These are phyloP conservation scores for Alternaria sp. DNA, from an alignment of 2,329 filamentous ascomycete genomes.

Conservation along the genomic window DNA sequence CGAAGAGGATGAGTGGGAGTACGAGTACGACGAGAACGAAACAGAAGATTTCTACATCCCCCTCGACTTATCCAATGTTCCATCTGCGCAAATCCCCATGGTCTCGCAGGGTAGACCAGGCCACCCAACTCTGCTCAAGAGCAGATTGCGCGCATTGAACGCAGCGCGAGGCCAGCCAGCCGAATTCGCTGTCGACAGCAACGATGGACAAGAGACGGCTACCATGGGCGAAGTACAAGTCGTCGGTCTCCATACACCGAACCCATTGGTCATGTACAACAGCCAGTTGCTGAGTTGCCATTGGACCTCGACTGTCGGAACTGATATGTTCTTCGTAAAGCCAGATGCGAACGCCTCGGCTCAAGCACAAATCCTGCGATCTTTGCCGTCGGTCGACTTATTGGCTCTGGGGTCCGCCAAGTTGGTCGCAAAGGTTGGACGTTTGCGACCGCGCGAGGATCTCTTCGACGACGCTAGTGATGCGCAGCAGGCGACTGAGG, in stretches of 20 bases:
- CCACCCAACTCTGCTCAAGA: conserved; percentile 42
- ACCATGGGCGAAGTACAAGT: conserved; percentile 70
- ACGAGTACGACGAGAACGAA: conserved; percentile 64
- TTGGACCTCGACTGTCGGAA: conserved; percentile 86
- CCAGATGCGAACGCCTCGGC: conserved; percentile 38
- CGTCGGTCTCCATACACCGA: conserved; percentile 77
- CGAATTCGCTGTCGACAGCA: conserved; percentile 15
- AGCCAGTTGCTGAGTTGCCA: conserved; percentile 79
- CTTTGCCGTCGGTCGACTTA: conserved; percentile 70
- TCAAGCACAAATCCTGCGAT: conserved; percentile 55
- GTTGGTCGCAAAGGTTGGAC: conserved; percentile 71
- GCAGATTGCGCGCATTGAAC: conserved; percentile 41
- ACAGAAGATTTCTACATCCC: conserved; percentile 68
- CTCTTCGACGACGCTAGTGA: conserved; percentile 24
- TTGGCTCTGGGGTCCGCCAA: conserved; percentile 75
- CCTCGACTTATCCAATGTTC: conserved; percentile 63
- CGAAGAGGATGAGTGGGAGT: conserved; percentile 65
- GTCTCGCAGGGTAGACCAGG: conserved; percentile 30
- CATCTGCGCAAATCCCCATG: conserved; percentile 29
- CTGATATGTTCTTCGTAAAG: conserved; percentile 75
- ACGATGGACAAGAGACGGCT: conserved; percentile 23
- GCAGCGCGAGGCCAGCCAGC: conserved; percentile 31
- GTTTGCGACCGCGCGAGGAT: conserved; percentile 56
- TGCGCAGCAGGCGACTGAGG: conserved; percentile 12
- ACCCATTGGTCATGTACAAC: conserved; percentile 81